Percentiles rank a stretch among this genome's conserved stretches.
Conservation (phyloP, 2,329 filamentous ascomycete species). For the Sphaceloma murrayae region DNA sequence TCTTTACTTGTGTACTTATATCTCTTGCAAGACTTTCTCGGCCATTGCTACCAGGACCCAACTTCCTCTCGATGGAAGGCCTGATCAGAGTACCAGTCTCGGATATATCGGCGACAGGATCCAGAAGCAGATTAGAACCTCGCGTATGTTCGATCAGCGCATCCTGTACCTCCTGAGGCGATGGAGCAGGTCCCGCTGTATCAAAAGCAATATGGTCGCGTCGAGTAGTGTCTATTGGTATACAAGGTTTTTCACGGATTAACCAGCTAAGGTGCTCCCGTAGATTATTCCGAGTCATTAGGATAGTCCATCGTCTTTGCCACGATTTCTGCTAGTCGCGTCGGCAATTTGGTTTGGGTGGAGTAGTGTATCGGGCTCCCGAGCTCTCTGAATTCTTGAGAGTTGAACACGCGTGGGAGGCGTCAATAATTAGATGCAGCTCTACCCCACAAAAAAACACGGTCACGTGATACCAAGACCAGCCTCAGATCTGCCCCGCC, state of each 20-base stretch:
- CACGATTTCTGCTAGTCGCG: background rate
- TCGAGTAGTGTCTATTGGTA: conserved; percentile 28
- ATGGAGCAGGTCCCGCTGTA: background rate
- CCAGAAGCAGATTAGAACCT: too few relatives aligned
- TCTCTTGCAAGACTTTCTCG: too few relatives aligned
- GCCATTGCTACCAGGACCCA: too few relatives aligned
- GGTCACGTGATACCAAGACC: conserved; percentile 10
- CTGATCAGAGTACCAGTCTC: too few relatives aligned
- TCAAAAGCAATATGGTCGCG: conserved; percentile 4
- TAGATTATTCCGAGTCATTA: conserved; percentile 43
- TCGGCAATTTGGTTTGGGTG: too few relatives aligned
- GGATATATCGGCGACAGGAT: too few relatives aligned
- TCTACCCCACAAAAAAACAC: conserved; percentile 1
- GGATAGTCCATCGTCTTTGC: conserved; percentile 22
- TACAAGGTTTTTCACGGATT: conserved; percentile 36
- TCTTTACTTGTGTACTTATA: too few relatives aligned
- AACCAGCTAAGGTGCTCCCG: conserved; percentile 41
- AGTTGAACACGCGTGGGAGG: conserved; percentile 4
- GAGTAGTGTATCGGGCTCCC: too few relatives aligned
- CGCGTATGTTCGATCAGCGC: too few relatives aligned
- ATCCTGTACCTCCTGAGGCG: background rate
- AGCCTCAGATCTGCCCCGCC: conserved; percentile 9
- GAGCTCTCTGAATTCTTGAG: too few relatives aligned
- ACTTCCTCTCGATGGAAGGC: too few relatives aligned
- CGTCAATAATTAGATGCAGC: conserved; percentile 6